These are phyloP conservation scores for Penicillium malachiteum DNA, from an alignment of 495 filamentous ascomycete genomes.

Conservation along the genomic window DNA sequence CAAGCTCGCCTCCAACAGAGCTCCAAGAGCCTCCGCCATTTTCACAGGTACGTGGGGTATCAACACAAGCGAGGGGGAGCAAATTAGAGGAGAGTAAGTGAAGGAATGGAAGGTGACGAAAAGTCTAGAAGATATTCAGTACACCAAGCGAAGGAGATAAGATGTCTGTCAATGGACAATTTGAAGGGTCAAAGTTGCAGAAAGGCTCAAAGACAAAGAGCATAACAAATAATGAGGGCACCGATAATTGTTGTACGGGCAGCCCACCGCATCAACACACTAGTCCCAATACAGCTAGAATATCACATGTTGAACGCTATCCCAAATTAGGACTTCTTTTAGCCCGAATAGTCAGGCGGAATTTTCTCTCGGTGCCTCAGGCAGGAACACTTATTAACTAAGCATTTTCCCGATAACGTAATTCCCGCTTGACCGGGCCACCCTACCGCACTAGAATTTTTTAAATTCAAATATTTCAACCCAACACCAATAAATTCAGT, in stretches of 20 bases:
- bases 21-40: conserved; percentile 75
- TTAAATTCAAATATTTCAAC: no score
- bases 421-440: no score
- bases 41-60: conserved; percentile 38
- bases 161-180: conserved; percentile 7
- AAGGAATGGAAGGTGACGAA: neutral
- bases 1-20: conserved; percentile 80
- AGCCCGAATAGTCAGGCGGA: neutral
- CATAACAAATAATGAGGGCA: conserved; percentile 26
- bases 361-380: no score
- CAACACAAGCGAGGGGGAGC: conserved; percentile 20
- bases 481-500: no score
- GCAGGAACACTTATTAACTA: no score
- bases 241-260: conserved; percentile 21
- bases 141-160: conserved; percentile 5
- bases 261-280: conserved; percentile 28
- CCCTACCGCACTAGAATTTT: no score
- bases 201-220: conserved; percentile 18
- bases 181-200: conserved; percentile 4
- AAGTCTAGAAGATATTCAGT: neutral
- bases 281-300: conserved; percentile 18
- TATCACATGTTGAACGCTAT: conserved; percentile 24
- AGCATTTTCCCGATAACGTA: no score
- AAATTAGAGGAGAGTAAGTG: conserved; percentile 1
- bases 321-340: neutral